Base-by-base conservation (phyloP, 2,329 filamentous ascomycete species). In the Microcyclospora tardicrescens region DNA sequence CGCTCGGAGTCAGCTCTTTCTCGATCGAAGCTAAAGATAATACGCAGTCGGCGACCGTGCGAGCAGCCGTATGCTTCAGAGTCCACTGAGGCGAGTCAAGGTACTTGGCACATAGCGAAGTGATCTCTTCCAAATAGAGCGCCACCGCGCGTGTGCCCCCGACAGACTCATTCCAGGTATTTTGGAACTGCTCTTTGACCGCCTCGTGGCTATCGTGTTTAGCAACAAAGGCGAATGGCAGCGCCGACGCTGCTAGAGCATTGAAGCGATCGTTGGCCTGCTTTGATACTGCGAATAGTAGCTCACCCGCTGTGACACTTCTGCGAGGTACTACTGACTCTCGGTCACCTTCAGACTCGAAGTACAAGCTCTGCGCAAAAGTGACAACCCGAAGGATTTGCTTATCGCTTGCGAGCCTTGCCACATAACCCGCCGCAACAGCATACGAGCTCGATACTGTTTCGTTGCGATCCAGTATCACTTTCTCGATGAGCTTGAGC, bases 381-480 rank as follows among this genome's bases (percentile, higher is more conserved):
- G 64, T 53, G 34, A 73, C 65, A 3, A 73, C 69, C 31, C 68
- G 63, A 15, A 77, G 54, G 11, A 78, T 62, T 45, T 72, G 69
- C 45, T 72, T 70, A 47, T 77, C 71, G 1, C 71, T 70, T n/a
- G 72, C 72, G 10, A 75, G 54, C 14, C 75, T 76, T 49, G 91
- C 72, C 39, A 96, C 69, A 57, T 96, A 96, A 0, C 89, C 91
- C 15, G 85, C 75, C 2, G 87, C 79, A 38, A 78, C 79, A 14
- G 87, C 89, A 57, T 95, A 98, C 2, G 83, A 83, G 44, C 83
- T 81, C 54, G 82, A 87, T 40, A 95, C 87, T 13, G 93, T 91
- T 50, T 95, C 86, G 54, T 98, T 98, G 46, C 82, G 80, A 58
- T 98, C 91, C 36, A 94, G 72, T 1, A 87, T 75, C 41, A 87